Base-by-base conservation (phyloP, 192 early-diverging fungal species). In the Gryganskiella cystojenkinii region DNA sequence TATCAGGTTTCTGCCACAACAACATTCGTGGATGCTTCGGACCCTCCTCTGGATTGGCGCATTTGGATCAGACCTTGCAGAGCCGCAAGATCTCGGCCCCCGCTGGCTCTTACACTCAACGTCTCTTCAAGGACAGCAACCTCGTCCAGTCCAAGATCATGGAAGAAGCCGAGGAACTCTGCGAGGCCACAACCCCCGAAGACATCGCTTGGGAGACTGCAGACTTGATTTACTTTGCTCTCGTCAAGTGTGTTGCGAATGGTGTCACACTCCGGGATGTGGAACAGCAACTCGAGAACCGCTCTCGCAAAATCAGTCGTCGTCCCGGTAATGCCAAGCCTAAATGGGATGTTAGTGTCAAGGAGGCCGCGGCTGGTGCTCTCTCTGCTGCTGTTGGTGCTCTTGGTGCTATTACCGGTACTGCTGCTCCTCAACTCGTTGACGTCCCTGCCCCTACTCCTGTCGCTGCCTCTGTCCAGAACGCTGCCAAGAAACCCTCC, bases 161-260 rank as follows among this genome's bases (percentile, higher is more conserved):
- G 82, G 98, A 99, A 76, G 96, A 98, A 81, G 98, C 98, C 2
- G 86, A 91, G 11, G 98, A 98, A 80, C 73, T 99, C 31, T 95
- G 93, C 55, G 89, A 94, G 24, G 95, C 98, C 44, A 84, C 69
- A 2, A 81, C 67, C 1, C 80, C 84, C 42, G 90, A 90, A 15
- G 93, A 98, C 8, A 90, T 98, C 79, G 95, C 96, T 3, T 96
- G 92, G 87, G 96, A 99, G 81, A 92, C 95, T 9, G 97, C 98
- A 17, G 98, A 99, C 78, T 72, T 98, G 58, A 87, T 99, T 60
- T 99, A 98, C 84, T 99, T 99, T 86, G 90, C 95, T 7, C 81
- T 99, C 65, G 89, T 88, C 57, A 96, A 94, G 70, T 96, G 95
- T 80, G 88, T 93, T 0, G 87, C 90, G 47, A 83, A 86, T 34